These are phyloP conservation scores for Penicillium arizonense DNA, from an alignment of 495 filamentous ascomycete species.

Conservation along the genomic window DNA sequence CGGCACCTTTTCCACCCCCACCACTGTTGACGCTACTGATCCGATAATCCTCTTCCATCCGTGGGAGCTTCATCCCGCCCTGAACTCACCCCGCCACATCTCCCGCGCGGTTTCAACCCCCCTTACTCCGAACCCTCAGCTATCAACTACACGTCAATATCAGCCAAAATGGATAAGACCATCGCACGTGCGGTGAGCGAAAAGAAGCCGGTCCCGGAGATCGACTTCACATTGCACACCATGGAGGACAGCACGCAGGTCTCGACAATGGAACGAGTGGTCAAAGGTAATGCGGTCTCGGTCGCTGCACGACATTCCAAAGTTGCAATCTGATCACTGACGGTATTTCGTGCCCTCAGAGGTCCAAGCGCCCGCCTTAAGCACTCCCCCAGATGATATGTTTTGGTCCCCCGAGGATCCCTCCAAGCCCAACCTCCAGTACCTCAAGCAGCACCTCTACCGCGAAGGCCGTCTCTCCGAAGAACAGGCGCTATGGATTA, in stretches of 20 bases:
- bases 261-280: constrained; percentile 90
- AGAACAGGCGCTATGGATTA: constrained; percentile 95
- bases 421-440: constrained; percentile 86
- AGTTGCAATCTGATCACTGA: constrained; percentile 13
- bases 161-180: constrained; percentile 40
- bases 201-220: constrained; percentile 93
- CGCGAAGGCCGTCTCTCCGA: constrained; percentile 95
- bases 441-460: constrained; percentile 97
- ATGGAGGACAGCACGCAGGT: constrained; percentile 97
- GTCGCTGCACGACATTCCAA: constrained; percentile 4
- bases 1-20: neutral
- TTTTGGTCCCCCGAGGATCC: constrained; percentile 76
- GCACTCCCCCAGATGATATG: constrained; percentile 80
- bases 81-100: constrained; percentile 20
- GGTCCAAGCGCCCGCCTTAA: constrained; percentile 94
- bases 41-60: constrained; percentile 4
- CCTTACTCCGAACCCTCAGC: constrained; percentile 15
- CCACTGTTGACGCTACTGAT: neutral
- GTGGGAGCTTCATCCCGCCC: constrained; percentile 15
- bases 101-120: constrained; percentile 20
- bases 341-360: constrained; percentile 50
- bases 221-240: constrained; percentile 95
- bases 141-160: constrained; percentile 1
- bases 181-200: constrained; percentile 76
- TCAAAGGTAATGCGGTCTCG: constrained; percentile 71